Evolutionary conservation across 768 basidiomycete species (phyloP), one percentile per base, ranked within the genome.

Genomic region (Sporobolomyces phaffii): DNA sequence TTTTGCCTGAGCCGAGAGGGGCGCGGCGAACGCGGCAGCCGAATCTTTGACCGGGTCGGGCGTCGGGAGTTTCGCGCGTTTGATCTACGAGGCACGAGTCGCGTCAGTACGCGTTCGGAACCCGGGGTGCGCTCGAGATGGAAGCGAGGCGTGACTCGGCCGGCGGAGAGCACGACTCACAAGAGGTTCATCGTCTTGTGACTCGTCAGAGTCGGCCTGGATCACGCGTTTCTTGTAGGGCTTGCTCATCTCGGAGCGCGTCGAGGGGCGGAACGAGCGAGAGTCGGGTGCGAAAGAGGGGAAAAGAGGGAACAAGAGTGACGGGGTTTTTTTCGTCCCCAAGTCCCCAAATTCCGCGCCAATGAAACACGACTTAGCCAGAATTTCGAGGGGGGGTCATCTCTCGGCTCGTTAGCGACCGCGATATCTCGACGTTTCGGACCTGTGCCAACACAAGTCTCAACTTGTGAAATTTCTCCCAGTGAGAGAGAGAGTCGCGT

Each of bases 201-300:
- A 65, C 31, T 65, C 64, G 50, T 56, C 60, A 22, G 61, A 63
- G 52, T 65, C 62, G 13, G 50, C 61, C 28, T 60, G 50, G 29
- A 72, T 72, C 29, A 72, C 67, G 26, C 71, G 68, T 62, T 72
- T 72, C 68, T 72, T 72, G 71, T 69, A 68, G 3, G 52, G 41
- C 38, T 64, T 72, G 54, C 49, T 64, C 57, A 53, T 63, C 28
- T 26, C 41, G 11, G 6, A 31, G 33, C 0, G 43, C 13, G n/a
- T n/a, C n/a, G 24, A 26, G 5, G 18, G 44, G 44, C 11, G 44
- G 44, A 45, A 22, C 9, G 44, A 20, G 68, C 11, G 51, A 13
- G 45, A 58, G 22, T 9, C 11, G 54, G 17, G 29, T 53, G 31
- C 13, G 18, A 34, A 53, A 40, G n/a, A 15, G 43, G 6, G 5